These are phyloP conservation scores for Aureobasidium sp. DNA, from an alignment of 2,329 filamentous ascomycete genomes.

Conservation along the genomic window DNA sequence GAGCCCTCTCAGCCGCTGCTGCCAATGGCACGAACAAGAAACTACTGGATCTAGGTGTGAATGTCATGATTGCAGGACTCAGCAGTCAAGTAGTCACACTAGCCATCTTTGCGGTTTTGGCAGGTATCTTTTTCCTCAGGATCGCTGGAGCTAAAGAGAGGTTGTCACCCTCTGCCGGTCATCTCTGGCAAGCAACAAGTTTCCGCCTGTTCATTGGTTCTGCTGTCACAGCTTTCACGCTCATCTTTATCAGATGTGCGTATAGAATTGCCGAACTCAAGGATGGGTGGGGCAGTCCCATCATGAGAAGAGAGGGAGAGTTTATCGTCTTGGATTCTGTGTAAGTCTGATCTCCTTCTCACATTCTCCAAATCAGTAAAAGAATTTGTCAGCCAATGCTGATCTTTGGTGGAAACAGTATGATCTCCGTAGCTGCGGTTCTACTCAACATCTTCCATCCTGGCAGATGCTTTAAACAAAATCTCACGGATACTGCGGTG, in stretches of 20 bases:
- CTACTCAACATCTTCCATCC: conserved; percentile 28
- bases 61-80: conserved; percentile 53
- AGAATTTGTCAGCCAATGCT: background rate
- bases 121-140: conserved; percentile 29
- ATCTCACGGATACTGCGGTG: background rate
- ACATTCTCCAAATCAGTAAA: no score
- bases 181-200: conserved; percentile 10
- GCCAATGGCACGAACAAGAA: conserved; percentile 26
- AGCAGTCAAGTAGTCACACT: conserved; percentile 50
- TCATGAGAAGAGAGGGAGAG: conserved; percentile 18
- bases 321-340: conserved; percentile 21
- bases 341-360: conserved; percentile 7
- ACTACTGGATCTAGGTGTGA: conserved; percentile 42
- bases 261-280: conserved; percentile 26
- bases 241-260: conserved; percentile 25
- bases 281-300: conserved; percentile 18
- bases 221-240: conserved; percentile 22
- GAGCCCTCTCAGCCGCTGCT: conserved; percentile 50
- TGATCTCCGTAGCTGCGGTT: conserved; percentile 22
- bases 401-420: background rate
- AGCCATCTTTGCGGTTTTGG: conserved; percentile 39
- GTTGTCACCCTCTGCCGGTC: background rate
- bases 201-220: conserved; percentile 26
- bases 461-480: conserved; percentile 23
- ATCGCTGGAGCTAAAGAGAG: background rate